Percentiles rank a stretch among this genome's conserved stretches.
Conservation (phyloP, 495 filamentous ascomycete genomes). For the Penicillium longicatenatum region DNA sequence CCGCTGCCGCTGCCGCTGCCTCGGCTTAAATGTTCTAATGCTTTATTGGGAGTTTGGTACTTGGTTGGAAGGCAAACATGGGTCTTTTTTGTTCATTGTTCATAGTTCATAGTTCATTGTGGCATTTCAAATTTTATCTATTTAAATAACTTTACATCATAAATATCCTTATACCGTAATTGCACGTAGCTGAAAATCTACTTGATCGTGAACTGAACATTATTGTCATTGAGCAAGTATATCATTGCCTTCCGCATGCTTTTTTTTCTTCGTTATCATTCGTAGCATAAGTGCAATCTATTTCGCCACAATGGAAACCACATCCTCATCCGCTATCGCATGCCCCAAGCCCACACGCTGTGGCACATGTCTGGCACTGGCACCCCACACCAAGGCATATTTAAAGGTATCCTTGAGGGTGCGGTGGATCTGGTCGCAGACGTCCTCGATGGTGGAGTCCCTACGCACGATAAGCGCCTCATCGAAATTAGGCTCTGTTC, state of each 20-base stretch:
- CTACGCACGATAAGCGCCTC: slow-evolving; percentile 92
- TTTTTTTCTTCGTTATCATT: slow-evolving; percentile 12
- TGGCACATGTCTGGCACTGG: slow-evolving; percentile 90
- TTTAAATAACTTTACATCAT: no score
- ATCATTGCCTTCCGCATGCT: not conserved
- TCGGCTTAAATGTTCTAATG: slow-evolving; percentile 27
- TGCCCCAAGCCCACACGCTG: slow-evolving; percentile 91
- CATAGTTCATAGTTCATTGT: slow-evolving; percentile 22
- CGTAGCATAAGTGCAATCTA: slow-evolving; percentile 18
- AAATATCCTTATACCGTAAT: not conserved
- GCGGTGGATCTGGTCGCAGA: slow-evolving; percentile 93
- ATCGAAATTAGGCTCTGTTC: slow-evolving; percentile 83
- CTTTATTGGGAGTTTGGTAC: slow-evolving; percentile 16
- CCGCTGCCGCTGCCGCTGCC: slow-evolving; percentile 42
- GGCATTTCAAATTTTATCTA: not conserved
- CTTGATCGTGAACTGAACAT: not conserved
- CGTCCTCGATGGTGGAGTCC: slow-evolving; percentile 90
- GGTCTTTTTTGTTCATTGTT: slow-evolving; percentile 6
- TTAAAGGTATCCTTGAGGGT: slow-evolving; percentile 98
- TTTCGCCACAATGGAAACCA: slow-evolving; percentile 83
- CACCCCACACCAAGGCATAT: slow-evolving; percentile 97
- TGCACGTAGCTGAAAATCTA: not conserved
- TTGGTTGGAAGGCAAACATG: slow-evolving; percentile 1
- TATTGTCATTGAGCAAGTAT: not conserved
- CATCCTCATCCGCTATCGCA: slow-evolving; percentile 91